phyloP scores from a whole-genome alignment of 306 rosid genomes.

The Lotus japonicus region DNA sequence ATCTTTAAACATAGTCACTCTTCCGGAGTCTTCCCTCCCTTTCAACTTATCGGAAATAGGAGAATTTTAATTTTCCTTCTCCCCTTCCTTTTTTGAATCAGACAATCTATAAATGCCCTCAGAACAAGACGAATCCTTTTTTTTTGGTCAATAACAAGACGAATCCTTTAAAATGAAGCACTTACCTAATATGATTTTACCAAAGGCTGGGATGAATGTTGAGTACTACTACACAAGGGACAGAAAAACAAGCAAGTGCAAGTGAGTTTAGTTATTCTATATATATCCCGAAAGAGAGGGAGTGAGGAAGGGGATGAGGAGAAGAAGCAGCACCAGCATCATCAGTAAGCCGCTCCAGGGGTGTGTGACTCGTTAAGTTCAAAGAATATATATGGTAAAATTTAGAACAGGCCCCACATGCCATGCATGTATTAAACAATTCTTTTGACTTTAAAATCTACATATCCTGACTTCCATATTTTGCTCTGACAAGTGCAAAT shows the following conservation, averaged over 20 bases:
- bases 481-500: not conserved
- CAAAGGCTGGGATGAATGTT: not conserved
- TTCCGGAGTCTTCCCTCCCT: no score
- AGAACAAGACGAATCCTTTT: no score
- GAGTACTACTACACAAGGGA: not conserved
- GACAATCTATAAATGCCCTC: no score
- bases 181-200: no score
- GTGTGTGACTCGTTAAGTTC: not conserved
- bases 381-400: not conserved
- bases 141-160: no score
- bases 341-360: not conserved
- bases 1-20: no score
- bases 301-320: not conserved
- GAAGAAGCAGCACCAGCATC: not conserved
- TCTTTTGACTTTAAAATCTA: constrained; percentile 10
- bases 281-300: not conserved
- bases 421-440: not conserved
- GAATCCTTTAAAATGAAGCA: no score
- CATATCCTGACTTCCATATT: constrained; percentile 12
- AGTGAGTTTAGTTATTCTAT: no score
- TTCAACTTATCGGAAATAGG: no score
- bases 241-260: not conserved
- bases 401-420: not conserved
- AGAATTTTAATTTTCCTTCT: no score
- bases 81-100: no score